Base-by-base conservation (phyloP, 140 eudicot species). In the Cichorium intybus region DNA sequence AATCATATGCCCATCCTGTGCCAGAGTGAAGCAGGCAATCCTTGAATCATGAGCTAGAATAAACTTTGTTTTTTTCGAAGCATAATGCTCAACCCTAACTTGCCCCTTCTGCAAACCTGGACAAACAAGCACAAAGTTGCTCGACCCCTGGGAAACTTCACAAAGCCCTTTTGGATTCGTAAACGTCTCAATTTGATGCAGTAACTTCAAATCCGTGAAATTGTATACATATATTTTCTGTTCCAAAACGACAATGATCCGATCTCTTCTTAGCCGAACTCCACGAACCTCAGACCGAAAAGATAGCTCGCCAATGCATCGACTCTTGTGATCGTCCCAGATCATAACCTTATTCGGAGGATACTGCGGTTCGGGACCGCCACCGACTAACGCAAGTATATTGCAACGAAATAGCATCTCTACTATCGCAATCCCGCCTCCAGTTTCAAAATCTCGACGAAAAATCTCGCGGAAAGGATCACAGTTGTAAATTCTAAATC, bases 381-480 rank as follows among this genome's bases (percentile, higher is more conserved):
- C 95, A n/a, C 98, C 98, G 0, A 92, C 98, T 14, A 92, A 35
- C 1, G 95, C 98, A 0, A 92, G 84, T 35, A 92, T 88, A 51
- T 92, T 92, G 54, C 92, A 85, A 10, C 98, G 79, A 54, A 88
- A 92, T 0, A 92, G 80, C 98, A 92, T 92, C 81, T 85, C 96
- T 9, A 88, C 96, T 8, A 77, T 60, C 11, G 85, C 95, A 16
- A 92, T 67, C 0, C 96, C 98, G 3, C 96, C 97, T 10, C 95
- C 95, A 51, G 50, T 73, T 11, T 82, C 96, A 10, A 85, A 92
- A 63, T 88, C 92, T 31, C 98, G 77, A 0, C 96, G 83, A 59
- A 87, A 92, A 18, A 85, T 68, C 84, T 92, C 95, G 14, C 87
- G 82, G 50, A 76, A 92, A 10, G 98, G 98, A 23, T 88, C 95